Percentiles rank a stretch among this genome's conserved stretches.
These are phyloP conservation scores for Suhomyces wounanorum DNA, from an alignment of 1,139 yeast species.

Conservation along the genomic window DNA sequence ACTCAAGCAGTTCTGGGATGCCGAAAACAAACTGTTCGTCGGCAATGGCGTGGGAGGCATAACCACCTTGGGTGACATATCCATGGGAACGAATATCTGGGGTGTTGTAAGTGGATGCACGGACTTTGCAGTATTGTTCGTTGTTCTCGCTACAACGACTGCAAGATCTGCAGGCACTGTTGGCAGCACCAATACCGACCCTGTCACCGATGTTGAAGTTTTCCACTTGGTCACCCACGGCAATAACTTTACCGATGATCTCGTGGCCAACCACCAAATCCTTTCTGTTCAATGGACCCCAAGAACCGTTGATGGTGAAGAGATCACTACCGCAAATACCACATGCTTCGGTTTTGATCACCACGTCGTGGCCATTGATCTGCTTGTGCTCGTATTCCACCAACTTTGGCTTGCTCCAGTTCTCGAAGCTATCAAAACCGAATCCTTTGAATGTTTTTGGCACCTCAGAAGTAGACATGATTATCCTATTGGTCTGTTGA, in stretches of 20 bases:
- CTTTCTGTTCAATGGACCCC: constrained; percentile 32
- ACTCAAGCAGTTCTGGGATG: constrained; percentile 46
- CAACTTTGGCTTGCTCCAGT: constrained; percentile 38
- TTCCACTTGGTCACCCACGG: constrained; percentile 41
- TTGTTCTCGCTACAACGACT: constrained; percentile 41
- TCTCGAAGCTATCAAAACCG: constrained; percentile 29
- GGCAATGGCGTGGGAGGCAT: constrained; percentile 50
- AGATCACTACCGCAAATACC: constrained; percentile 47
- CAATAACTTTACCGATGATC: constrained; percentile 47
- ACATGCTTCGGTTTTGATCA: constrained; percentile 36
- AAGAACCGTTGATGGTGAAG: constrained; percentile 43
- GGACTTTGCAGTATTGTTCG: constrained; percentile 49
- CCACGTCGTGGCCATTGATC: constrained; percentile 36
- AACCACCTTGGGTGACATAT: constrained; percentile 55
- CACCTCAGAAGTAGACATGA: constrained; percentile 8
- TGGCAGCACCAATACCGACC: constrained; percentile 56
- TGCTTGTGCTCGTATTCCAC: constrained; percentile 32
- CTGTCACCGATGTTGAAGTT: constrained; percentile 42
- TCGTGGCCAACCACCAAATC: constrained; percentile 51
- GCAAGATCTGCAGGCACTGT: constrained; percentile 47
- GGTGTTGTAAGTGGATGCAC: constrained; percentile 45
- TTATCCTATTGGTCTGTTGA: neutral
- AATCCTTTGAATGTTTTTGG: constrained; percentile 39
- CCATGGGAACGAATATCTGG: constrained; percentile 39
- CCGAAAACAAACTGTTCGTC: constrained; percentile 50